Evolutionary conservation across 2,329 filamentous ascomycete genomes (phyloP).

Genomic region (Epichloe aotearoae): DNA sequence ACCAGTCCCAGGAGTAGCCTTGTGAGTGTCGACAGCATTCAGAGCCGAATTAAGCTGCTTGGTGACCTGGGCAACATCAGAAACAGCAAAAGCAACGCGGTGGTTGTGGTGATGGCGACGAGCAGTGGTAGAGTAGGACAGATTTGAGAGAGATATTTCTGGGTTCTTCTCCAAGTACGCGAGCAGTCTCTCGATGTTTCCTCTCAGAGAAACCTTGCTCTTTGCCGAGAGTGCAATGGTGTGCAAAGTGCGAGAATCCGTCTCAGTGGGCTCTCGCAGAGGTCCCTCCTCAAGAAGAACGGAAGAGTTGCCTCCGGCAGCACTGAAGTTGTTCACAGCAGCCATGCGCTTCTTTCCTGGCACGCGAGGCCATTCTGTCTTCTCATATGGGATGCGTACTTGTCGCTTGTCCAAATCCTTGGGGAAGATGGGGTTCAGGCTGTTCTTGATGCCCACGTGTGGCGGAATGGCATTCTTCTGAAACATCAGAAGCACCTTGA

Average conservation of each 20-base stretch:
- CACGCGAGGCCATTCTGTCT: constrained; percentile 19
- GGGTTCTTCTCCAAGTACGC: neutral
- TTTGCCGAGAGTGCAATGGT: neutral
- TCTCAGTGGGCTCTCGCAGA: neutral
- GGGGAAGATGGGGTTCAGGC: constrained; percentile 31
- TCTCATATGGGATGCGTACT: constrained; percentile 23
- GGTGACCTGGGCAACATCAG: neutral
- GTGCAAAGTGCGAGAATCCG: neutral
- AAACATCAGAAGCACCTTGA: constrained; percentile 54
- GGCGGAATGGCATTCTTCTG: constrained; percentile 45
- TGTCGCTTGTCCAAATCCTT: constrained; percentile 26
- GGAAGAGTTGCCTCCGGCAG: constrained; percentile 45
- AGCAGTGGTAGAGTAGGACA: constrained; percentile 26
- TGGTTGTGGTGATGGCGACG: constrained; percentile 13
- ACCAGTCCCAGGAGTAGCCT: neutral
- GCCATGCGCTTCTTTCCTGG: constrained; percentile 18
- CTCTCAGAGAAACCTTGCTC: neutral
- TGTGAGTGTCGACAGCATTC: neutral
- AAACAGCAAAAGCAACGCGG: neutral
- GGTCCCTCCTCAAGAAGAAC: constrained; percentile 50
- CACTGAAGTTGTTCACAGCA: constrained; percentile 39
- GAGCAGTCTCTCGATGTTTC: neutral
- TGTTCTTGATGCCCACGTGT: constrained; percentile 39
- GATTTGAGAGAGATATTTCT: neutral
- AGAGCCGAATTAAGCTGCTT: neutral